Evolutionary conservation across 1,284 basidiomycete genomes (phyloP).

Genomic region (Thecaphora thlaspeos): DNA sequence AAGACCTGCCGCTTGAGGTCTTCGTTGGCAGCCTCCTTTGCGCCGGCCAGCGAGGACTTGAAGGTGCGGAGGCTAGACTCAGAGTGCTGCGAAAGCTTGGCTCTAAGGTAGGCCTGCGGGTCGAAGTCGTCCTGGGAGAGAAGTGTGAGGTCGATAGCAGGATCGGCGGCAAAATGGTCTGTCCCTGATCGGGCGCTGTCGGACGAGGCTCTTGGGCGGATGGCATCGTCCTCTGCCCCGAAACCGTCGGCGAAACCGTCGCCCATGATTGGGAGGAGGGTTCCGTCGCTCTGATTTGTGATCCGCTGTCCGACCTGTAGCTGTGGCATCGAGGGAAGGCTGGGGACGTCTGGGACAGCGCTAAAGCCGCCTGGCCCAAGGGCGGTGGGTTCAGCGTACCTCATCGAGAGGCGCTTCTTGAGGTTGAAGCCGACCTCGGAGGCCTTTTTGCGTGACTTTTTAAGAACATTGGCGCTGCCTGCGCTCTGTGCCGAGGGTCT

Average conservation of each 20-base stretch:
- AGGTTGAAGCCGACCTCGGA: conserved; percentile 51
- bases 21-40: conserved; percentile 42
- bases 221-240: conserved; percentile 2
- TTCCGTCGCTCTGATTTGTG: conserved; percentile 5
- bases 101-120: conserved; percentile 44
- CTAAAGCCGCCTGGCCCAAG: conserved; percentile 43
- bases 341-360: conserved; percentile 26
- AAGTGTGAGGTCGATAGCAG: conserved; percentile 43
- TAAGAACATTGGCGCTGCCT: conserved; percentile 10
- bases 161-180: conserved; percentile 28
- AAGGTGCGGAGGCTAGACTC: conserved; percentile 41
- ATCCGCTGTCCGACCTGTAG: conserved; percentile 15
- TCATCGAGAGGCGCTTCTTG: conserved; percentile 54
- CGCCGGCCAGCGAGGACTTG: conserved; percentile 22
- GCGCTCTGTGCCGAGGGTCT: not conserved
- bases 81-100: conserved; percentile 42
- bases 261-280: conserved; percentile 16
- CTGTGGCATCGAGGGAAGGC: conserved; percentile 29
- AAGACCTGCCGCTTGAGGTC: conserved; percentile 51
- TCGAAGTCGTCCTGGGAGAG: conserved; percentile 48
- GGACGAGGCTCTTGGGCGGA: conserved; percentile 20
- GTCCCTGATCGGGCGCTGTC: conserved; percentile 13
- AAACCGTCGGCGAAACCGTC: conserved; percentile 9
- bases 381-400: conserved; percentile 51
- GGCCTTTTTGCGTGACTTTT: conserved; percentile 38